Conservation (phyloP, 106 monocot genomes). For the Gastrodia elata region DNA sequence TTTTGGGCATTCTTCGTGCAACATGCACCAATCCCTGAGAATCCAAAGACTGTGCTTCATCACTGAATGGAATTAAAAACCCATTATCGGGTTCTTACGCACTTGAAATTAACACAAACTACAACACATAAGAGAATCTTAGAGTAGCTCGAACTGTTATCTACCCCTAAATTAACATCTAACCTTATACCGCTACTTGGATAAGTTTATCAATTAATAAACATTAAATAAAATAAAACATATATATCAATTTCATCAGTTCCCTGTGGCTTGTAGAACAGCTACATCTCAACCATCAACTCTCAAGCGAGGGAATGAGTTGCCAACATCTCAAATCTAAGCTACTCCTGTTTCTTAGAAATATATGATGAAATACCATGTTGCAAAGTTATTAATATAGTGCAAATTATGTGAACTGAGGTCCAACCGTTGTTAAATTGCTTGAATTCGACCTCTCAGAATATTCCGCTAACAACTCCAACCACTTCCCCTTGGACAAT, state of each 20-base stretch:
- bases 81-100: not conserved
- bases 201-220: not conserved
- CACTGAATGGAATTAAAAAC: not conserved
- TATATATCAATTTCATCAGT: not conserved
- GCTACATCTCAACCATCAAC: too few species aligned
- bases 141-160: not conserved
- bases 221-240: not conserved
- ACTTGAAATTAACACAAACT: not conserved
- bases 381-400: not conserved
- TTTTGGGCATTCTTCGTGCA: slow-evolving; percentile 88
- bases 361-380: not conserved
- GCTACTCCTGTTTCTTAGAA: not conserved
- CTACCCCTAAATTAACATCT: not conserved
- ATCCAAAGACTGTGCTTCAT: not conserved
- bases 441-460: too few species aligned
- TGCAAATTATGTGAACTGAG: not conserved
- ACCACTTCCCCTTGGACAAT: too few species aligned
- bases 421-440: too few species aligned
- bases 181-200: not conserved
- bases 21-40: slow-evolving; percentile 82
- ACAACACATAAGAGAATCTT: not conserved
- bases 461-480: too few species aligned
- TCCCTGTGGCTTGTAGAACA: not conserved
- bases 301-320: not conserved
- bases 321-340: not conserved